A percentile compares a stretch with the other conserved stretches of the same genome.
Evolutionary conservation across 75 land plant genomes (phyloP).

Genomic region (Larix kaempferi): DNA sequence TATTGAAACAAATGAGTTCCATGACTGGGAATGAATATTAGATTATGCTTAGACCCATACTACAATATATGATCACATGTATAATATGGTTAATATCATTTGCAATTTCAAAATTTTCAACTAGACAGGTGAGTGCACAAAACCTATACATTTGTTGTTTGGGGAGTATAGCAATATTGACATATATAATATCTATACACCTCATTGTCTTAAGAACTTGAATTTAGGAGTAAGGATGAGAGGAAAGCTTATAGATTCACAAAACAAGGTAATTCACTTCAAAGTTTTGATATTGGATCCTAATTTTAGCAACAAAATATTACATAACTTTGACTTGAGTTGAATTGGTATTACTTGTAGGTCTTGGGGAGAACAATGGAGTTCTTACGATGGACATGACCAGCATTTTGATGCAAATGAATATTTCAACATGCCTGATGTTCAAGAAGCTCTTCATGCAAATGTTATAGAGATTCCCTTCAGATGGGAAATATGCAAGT

Average conservation of each 20-base stretch:
- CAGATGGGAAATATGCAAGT: constrained; percentile 53
- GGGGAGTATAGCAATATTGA: constrained; percentile 31
- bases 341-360: constrained; percentile 4
- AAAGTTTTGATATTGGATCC: neutral
- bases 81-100: constrained; percentile 10
- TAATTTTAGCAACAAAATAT: neutral
- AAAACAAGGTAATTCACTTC: neutral
- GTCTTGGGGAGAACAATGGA: constrained; percentile 7
- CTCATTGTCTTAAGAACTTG: constrained; percentile 21
- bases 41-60: too few relatives aligned
- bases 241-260: constrained; percentile 7
- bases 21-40: too few relatives aligned
- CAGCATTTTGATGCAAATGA: constrained; percentile 41
- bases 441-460: constrained; percentile 45
- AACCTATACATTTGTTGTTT: constrained; percentile 16
- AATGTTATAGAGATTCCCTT: constrained; percentile 16
- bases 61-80: constrained; percentile 34
- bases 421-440: constrained; percentile 55
- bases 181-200: constrained; percentile 57
- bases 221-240: neutral
- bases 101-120: constrained; percentile 33
- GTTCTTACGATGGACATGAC: constrained; percentile 48
- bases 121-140: constrained; percentile 25
- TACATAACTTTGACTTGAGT: neutral
- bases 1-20: too few relatives aligned